Evolutionary conservation across 805 yeast genomes (phyloP).

Genomic region (Yarrowia deformans): DNA sequence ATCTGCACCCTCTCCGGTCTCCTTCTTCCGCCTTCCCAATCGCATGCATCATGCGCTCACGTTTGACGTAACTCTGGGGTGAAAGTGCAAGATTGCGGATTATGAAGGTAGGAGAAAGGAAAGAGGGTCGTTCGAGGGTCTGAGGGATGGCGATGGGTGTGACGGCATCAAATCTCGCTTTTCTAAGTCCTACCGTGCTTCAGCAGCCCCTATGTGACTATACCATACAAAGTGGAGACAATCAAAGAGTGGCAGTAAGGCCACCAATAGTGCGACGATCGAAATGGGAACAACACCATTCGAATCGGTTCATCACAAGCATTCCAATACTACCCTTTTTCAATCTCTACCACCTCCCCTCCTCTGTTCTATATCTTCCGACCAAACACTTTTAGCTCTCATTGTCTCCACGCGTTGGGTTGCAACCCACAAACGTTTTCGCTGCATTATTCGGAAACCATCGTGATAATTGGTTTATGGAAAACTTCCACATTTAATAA

Average conservation of each 20-base stretch:
- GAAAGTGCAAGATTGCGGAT: neutral
- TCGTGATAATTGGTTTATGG: slow-evolving; percentile 24
- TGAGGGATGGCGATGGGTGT: too few species aligned
- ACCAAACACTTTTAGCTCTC: neutral
- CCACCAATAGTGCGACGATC: neutral
- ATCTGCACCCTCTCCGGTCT: neutral
- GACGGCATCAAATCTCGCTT: too few species aligned
- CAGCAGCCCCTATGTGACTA: too few species aligned
- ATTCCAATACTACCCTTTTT: neutral
- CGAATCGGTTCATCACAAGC: neutral
- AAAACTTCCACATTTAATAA: too few species aligned
- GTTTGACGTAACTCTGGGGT: slow-evolving; percentile 9
- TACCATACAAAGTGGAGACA: too few species aligned
- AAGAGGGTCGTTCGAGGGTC: too few species aligned
- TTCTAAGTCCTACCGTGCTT: too few species aligned
- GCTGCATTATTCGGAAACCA: slow-evolving; percentile 37
- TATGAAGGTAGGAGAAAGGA: neutral
- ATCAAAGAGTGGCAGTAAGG: too few species aligned
- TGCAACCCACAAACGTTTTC: slow-evolving; percentile 31
- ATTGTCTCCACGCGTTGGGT: neutral
- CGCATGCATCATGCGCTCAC: neutral
- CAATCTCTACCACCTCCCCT: neutral
- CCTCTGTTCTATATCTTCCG: neutral
- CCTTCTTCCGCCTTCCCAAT: slow-evolving; percentile 21
- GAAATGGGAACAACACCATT: neutral